These are phyloP conservation scores for Magnaporthiopsis poae DNA, from an alignment of 2,329 filamentous ascomycete species.

Conservation along the genomic window DNA sequence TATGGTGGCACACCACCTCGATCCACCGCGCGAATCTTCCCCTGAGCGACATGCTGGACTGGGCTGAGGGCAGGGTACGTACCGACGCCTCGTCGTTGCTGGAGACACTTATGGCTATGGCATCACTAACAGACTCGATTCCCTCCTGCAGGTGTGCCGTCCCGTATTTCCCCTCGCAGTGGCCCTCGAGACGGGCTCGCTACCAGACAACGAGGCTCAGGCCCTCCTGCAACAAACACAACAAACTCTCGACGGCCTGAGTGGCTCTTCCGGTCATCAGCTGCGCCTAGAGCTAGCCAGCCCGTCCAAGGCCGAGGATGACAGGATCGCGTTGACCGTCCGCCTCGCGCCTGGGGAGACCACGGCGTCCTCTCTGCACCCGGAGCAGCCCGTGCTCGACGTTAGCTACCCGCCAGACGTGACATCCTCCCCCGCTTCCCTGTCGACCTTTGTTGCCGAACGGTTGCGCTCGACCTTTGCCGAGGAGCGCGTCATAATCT, in stretches of 20 bases:
- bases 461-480: conserved; percentile 70
- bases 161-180: conserved; percentile 82
- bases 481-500: conserved; percentile 81
- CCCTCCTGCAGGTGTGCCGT: conserved; percentile 60
- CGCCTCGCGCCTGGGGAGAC: conserved; percentile 56
- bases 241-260: conserved; percentile 73
- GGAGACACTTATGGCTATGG: not conserved
- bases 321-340: conserved; percentile 57
- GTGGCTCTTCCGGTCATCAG: conserved; percentile 77
- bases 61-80: conserved; percentile 78
- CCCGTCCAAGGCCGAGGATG: conserved; percentile 28
- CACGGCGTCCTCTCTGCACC: conserved; percentile 54
- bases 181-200: conserved; percentile 57
- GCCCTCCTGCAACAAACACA: conserved; percentile 73
- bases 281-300: conserved; percentile 55
- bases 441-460: conserved; percentile 68
- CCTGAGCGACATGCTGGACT: conserved; percentile 74
- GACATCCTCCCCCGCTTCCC: conserved; percentile 54
- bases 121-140: not conserved
- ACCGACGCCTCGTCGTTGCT: not conserved
- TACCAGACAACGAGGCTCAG: conserved; percentile 59
- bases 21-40: conserved; percentile 83
- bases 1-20: conserved; percentile 93
- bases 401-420: conserved; percentile 66
- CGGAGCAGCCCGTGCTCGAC: conserved; percentile 62